Percentiles rank a stretch among this genome's conserved stretches.
Conservation (phyloP, 768 basidiomycete species). For the Suillus plorans region DNA sequence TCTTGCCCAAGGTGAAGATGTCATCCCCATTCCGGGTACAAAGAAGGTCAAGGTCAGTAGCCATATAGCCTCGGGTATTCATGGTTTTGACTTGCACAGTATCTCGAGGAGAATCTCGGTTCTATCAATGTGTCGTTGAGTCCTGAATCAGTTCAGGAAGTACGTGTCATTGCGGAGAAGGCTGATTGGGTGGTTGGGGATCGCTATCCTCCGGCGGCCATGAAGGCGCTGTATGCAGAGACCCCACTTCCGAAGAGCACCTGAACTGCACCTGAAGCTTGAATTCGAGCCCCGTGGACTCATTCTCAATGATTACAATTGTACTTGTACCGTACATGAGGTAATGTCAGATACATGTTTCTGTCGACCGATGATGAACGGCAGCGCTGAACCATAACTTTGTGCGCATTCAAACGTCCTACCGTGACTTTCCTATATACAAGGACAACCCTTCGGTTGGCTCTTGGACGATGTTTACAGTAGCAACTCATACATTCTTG, state of each 20-base stretch:
- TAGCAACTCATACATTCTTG: too few relatives aligned
- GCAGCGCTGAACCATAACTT: neutral
- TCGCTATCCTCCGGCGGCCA: slow-evolving; percentile 18
- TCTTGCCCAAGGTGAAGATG: slow-evolving; percentile 35
- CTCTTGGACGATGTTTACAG: too few relatives aligned
- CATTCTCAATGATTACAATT: neutral
- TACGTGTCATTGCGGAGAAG: slow-evolving; percentile 35
- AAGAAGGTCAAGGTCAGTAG: slow-evolving; percentile 31
- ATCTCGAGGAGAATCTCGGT: slow-evolving; percentile 45
- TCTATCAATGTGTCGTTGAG: slow-evolving; percentile 35
- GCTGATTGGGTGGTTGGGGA: slow-evolving; percentile 26
- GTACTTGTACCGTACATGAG: neutral
- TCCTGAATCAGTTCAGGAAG: slow-evolving; percentile 35
- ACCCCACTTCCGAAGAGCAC: slow-evolving; percentile 15
- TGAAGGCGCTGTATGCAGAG: slow-evolving; percentile 17
- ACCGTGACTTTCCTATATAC: too few relatives aligned
- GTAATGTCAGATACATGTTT: neutral
- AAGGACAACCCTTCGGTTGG: too few relatives aligned
- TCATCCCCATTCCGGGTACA: slow-evolving; percentile 43
- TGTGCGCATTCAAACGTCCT: neutral
- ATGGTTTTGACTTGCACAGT: slow-evolving; percentile 23
- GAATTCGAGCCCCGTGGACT: neutral
- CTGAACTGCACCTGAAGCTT: neutral
- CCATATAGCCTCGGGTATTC: neutral
- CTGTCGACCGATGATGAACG: neutral